A percentile compares a stretch with the other conserved stretches of the same genome.
phyloP scores from a whole-genome alignment of 1,284 basidiomycete species.

The Malassezia brasiliensis region DNA sequence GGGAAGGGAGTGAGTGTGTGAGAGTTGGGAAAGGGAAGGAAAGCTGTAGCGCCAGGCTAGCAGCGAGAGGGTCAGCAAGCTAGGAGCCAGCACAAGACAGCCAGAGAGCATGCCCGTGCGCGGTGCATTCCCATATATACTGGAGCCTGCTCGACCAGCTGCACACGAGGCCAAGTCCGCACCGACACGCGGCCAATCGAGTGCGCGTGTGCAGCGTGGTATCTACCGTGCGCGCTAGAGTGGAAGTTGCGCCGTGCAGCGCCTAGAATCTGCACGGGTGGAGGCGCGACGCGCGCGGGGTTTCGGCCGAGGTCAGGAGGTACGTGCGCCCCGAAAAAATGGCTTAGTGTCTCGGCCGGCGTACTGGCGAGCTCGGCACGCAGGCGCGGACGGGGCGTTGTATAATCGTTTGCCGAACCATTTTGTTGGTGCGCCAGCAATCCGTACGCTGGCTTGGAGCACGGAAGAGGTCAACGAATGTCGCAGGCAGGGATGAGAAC shows the following conservation, averaged over 20 bases:
- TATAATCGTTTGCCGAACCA: background rate
- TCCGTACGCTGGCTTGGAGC: background rate
- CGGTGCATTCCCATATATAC: background rate
- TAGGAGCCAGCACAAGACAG: background rate
- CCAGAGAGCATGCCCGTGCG: background rate
- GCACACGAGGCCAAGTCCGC: too few species aligned
- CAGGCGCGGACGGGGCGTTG: background rate
- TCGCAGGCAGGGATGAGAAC: slow-evolving; percentile 7
- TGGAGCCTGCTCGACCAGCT: too few species aligned
- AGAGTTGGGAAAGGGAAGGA: background rate
- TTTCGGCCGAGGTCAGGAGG: background rate
- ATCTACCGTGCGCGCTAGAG: background rate
- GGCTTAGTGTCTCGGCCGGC: slow-evolving; percentile 4
- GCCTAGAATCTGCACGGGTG: slow-evolving; percentile 4
- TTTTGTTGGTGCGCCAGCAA: background rate
- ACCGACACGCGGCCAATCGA: background rate
- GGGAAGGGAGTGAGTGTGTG: background rate
- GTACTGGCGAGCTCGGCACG: background rate
- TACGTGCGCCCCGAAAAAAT: background rate
- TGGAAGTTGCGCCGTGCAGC: slow-evolving; percentile 8
- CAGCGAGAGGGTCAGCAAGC: background rate
- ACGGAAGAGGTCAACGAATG: too few species aligned
- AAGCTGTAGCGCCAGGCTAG: slow-evolving; percentile 7
- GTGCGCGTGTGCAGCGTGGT: too few species aligned
- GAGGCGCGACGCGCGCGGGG: background rate